Conservation (phyloP, 257 asterid species). For the Scutellaria baicalensis region DNA sequence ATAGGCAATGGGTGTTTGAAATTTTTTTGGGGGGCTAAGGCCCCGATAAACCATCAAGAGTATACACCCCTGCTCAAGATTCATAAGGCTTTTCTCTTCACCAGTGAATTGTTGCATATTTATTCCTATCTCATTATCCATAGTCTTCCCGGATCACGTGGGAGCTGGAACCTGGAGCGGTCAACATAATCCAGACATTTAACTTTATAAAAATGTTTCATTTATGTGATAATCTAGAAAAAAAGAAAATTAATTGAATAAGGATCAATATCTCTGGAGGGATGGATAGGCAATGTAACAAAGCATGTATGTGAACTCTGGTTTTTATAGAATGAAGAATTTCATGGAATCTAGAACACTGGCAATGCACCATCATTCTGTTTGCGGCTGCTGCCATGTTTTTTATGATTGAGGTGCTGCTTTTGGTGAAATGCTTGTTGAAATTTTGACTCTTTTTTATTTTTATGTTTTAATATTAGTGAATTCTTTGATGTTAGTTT, state of each 20-base stretch:
- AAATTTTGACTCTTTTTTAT: no score
- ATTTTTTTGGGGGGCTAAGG: no score
- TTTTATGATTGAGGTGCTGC: not conserved
- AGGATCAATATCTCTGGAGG: not conserved
- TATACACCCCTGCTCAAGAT: no score
- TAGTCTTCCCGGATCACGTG: not conserved
- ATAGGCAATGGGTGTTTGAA: no score
- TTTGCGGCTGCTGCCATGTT: not conserved
- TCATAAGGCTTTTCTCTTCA: no score
- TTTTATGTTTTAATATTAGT: not conserved
- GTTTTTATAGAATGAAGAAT: not conserved
- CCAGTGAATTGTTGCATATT: not conserved
- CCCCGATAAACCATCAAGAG: no score
- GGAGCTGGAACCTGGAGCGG: not conserved
- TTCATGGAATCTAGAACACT: not conserved
- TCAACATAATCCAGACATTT: not conserved
- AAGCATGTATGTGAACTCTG: not conserved
- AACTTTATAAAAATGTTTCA: not conserved
- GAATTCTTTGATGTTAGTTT: not conserved
- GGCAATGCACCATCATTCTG: not conserved
- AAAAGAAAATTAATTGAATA: not conserved
- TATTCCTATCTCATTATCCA: not conserved
- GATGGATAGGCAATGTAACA: not conserved
- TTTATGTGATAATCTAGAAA: not conserved
- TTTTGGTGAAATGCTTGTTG: no score